A percentile compares a stretch with the other conserved stretches of the same genome.
phyloP scores from a whole-genome alignment of 2,329 filamentous ascomycete genomes.

The Tolypocladium guangdongense region DNA sequence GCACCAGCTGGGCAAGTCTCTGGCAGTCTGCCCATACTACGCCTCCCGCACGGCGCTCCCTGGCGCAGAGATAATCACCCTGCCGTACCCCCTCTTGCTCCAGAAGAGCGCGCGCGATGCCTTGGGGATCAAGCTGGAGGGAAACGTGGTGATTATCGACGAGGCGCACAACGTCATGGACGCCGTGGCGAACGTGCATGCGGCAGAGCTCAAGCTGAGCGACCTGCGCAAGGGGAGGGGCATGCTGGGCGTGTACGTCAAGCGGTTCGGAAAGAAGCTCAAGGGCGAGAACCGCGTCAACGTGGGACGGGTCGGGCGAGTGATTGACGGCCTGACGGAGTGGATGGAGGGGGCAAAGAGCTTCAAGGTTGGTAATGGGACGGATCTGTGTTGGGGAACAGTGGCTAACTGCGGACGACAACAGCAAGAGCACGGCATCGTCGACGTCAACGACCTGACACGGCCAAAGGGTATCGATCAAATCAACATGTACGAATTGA shows the following conservation, averaged over 20 bases:
- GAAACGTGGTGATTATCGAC: constrained; percentile 88
- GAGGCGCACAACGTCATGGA: constrained; percentile 98
- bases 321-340: constrained; percentile 66
- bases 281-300: constrained; percentile 89
- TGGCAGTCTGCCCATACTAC: constrained; percentile 90
- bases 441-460: constrained; percentile 62
- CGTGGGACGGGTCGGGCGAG: constrained; percentile 73
- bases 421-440: constrained; percentile 48
- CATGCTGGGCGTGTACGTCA: constrained; percentile 73
- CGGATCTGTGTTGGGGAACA: too few relatives aligned
- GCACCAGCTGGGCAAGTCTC: constrained; percentile 60
- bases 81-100: constrained; percentile 84
- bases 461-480: constrained; percentile 83
- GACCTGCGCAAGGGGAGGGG: constrained; percentile 63
- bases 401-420: background rate
- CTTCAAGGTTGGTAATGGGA: constrained; percentile 23
- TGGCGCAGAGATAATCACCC: constrained; percentile 76
- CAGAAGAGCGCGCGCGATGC: constrained; percentile 83
- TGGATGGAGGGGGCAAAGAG: constrained; percentile 51
- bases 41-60: constrained; percentile 79
- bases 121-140: constrained; percentile 72
- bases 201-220: constrained; percentile 59
- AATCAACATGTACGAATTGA: constrained; percentile 84
- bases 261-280: constrained; percentile 76
- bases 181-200: constrained; percentile 78